Conservation (phyloP, 2,329 filamentous ascomycete genomes). For the Tolypocladium tundrense region DNA sequence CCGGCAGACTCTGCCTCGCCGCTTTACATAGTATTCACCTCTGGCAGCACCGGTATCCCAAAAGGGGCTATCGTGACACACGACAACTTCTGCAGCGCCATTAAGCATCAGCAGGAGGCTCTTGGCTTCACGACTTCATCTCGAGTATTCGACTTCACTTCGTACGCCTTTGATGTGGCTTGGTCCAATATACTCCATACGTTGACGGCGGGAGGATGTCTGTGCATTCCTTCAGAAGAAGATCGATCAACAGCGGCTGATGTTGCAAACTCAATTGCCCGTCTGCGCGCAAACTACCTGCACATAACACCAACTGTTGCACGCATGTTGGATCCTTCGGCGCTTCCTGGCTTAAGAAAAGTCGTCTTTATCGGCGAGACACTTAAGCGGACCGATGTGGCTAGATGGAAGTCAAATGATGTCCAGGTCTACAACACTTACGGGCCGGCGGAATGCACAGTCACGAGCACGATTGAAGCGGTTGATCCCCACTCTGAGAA, state of each 20-base stretch:
- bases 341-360: not conserved
- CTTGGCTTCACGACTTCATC: not conserved
- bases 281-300: not conserved
- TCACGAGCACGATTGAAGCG: not conserved
- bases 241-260: not conserved
- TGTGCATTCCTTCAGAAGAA: constrained; percentile 1
- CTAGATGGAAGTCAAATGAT: not conserved
- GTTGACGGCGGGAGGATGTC: constrained; percentile 1
- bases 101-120: not conserved
- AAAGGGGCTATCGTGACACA: constrained; percentile 3
- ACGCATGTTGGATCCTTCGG: not conserved
- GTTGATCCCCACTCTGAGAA: not conserved
- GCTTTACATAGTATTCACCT: constrained; percentile 2
- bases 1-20: not conserved
- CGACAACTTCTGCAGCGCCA: not conserved
- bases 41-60: constrained; percentile 3
- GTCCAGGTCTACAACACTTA: not conserved
- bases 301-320: not conserved
- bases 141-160: constrained; percentile 3
- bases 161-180: constrained; percentile 1
- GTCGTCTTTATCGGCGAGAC: not conserved
- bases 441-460: not conserved
- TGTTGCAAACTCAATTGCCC: not conserved
- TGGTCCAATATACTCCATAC: constrained; percentile 1
- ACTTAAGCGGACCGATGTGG: not conserved